Evolutionary conservation across 2,329 filamentous ascomycete genomes (phyloP).

Genomic region (Bipolaris bicolor): DNA sequence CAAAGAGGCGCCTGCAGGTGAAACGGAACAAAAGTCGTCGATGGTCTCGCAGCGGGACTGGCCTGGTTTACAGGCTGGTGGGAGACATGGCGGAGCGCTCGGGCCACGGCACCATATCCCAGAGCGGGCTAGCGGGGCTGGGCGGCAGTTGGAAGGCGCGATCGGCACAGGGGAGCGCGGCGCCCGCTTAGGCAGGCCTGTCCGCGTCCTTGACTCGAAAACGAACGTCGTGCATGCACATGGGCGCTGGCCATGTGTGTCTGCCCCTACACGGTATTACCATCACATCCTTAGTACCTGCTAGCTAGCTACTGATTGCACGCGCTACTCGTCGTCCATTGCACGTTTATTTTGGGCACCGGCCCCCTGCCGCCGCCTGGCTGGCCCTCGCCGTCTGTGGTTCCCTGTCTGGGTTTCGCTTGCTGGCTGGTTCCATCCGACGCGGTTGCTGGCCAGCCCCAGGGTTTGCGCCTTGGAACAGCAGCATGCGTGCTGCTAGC

Average conservation of each 20-base stretch:
- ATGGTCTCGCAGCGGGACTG: constrained; percentile 23
- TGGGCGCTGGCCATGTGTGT: too few species aligned
- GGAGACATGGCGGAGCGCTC: constrained; percentile 23
- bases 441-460: too few species aligned
- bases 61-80: constrained; percentile 29
- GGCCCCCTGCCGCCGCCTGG: background rate
- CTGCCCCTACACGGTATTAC: constrained; percentile 14
- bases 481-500: too few species aligned
- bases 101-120: constrained; percentile 12
- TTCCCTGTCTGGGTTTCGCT: background rate
- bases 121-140: constrained; percentile 8
- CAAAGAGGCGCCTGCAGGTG: constrained; percentile 5
- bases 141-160: constrained; percentile 17
- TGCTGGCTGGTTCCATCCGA: too few species aligned
- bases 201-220: constrained; percentile 20
- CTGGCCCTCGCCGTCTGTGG: too few species aligned
- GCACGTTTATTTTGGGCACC: constrained; percentile 32
- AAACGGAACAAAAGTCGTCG: background rate
- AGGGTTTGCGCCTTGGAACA: too few species aligned
- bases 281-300: too few species aligned
- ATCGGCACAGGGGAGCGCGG: constrained; percentile 31
- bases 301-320: constrained; percentile 6
- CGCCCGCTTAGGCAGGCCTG: constrained; percentile 19
- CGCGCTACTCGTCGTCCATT: constrained; percentile 1
- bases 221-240: constrained; percentile 14